These are phyloP conservation scores for Bertia moriformis DNA, from an alignment of 2,329 filamentous ascomycete species.

Conservation along the genomic window DNA sequence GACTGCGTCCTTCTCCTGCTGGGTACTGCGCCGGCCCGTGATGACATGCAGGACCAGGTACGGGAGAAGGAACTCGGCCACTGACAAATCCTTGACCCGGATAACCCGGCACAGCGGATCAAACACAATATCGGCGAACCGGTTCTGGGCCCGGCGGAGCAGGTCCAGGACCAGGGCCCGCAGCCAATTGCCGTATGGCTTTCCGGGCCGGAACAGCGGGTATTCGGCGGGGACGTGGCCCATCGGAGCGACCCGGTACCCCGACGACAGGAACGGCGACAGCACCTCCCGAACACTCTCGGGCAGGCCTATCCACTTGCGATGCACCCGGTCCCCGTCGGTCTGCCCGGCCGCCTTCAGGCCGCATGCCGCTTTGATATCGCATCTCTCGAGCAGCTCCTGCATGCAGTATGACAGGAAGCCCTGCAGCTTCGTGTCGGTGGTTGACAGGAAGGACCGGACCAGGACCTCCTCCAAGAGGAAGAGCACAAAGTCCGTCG, in stretches of 20 bases:
- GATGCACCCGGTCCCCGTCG: conserved; percentile 44
- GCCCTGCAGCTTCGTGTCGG: conserved; percentile 74
- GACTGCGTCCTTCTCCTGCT: conserved; percentile 49
- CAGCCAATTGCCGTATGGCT: conserved; percentile 69
- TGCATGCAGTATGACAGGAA: conserved; percentile 94
- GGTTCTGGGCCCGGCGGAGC: conserved; percentile 60
- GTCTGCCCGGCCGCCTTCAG: conserved; percentile 28
- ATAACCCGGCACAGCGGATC: conserved; percentile 70
- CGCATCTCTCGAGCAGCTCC: conserved; percentile 66
- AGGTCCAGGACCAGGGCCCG: conserved; percentile 69
- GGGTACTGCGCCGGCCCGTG: conserved; percentile 47
- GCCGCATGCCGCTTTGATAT: conserved; percentile 52
- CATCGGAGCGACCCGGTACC: conserved; percentile 59
- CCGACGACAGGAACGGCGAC: conserved; percentile 76
- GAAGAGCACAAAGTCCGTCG: conserved; percentile 72
- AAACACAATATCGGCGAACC: conserved; percentile 65
- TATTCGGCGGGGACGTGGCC: conserved; percentile 45
- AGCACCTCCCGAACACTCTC: conserved; percentile 66
- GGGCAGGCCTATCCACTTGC: conserved; percentile 66
- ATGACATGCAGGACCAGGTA: conserved; percentile 76
- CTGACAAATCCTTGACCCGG: conserved; percentile 69
- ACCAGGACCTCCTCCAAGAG: conserved; percentile 78
- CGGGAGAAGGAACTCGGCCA: conserved; percentile 76
- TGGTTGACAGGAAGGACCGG: conserved; percentile 79
- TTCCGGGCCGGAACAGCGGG: conserved; percentile 59